Evolutionary conservation across 1,284 basidiomycete species (phyloP).

Genomic region (Cryptococcus neoformans): DNA sequence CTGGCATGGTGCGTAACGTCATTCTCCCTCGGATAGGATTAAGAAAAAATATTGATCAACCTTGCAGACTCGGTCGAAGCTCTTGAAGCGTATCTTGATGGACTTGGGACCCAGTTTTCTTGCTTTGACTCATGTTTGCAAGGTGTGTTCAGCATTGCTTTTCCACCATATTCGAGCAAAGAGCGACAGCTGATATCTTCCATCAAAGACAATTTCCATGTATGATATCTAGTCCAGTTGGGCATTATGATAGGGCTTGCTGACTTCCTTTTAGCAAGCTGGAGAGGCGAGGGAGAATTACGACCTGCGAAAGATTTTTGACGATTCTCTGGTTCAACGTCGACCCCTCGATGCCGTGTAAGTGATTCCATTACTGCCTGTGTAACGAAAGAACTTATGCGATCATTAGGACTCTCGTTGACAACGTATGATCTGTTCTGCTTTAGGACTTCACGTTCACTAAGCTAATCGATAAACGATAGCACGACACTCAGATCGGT

Average conservation of each 20-base stretch:
- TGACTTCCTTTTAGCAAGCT: constrained; percentile 38
- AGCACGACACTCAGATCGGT: constrained; percentile 56
- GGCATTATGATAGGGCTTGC: not conserved
- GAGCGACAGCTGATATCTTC: not conserved
- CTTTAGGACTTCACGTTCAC: not conserved
- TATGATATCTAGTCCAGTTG: constrained; percentile 11
- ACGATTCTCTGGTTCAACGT: constrained; percentile 55
- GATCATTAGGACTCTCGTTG: constrained; percentile 51
- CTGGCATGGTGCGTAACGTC: constrained; percentile 50
- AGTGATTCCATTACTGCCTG: constrained; percentile 15
- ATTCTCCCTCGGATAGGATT: not conserved
- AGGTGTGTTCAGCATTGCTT: constrained; percentile 6
- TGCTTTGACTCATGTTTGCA: constrained; percentile 59
- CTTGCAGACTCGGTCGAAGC: constrained; percentile 27
- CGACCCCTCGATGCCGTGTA: constrained; percentile 59
- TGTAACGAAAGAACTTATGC: not conserved
- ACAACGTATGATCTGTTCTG: constrained; percentile 46
- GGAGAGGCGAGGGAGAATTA: constrained; percentile 53
- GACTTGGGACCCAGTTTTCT: constrained; percentile 55
- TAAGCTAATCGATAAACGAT: not conserved
- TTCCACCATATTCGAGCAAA: not conserved
- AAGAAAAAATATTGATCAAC: constrained; percentile 17
- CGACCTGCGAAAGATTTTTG: constrained; percentile 57
- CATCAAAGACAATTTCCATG: constrained; percentile 52
- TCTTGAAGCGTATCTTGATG: constrained; percentile 42